Evolutionary conservation across 495 filamentous ascomycete species (phyloP).

Genomic region (Bacidia rubella): DNA sequence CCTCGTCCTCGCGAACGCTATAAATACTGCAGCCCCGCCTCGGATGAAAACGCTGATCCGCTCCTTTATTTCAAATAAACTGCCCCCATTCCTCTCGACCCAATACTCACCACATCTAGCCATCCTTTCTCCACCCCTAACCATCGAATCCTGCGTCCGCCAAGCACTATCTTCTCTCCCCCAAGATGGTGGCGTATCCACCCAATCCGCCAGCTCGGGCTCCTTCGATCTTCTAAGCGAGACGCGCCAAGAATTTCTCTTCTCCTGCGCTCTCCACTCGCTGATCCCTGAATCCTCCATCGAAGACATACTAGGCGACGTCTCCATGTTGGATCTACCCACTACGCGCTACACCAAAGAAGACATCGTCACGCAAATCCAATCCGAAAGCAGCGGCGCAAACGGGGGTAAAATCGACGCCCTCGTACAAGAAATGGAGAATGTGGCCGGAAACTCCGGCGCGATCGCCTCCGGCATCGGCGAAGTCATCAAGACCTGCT

Average conservation of each 20-base stretch:
- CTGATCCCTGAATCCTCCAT: conserved; percentile 68
- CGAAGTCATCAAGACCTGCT: conserved; percentile 71
- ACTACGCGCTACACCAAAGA: conserved; percentile 66
- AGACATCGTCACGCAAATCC: conserved; percentile 58
- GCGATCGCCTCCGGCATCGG: conserved; percentile 72
- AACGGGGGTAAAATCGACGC: conserved; percentile 55
- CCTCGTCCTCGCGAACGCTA: conserved; percentile 74
- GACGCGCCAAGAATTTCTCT: conserved; percentile 82
- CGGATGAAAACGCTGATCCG: conserved; percentile 66
- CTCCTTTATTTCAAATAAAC: conserved; percentile 86
- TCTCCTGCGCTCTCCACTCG: conserved; percentile 75
- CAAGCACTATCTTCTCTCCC: conserved; percentile 40
- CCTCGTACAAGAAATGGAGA: conserved; percentile 67
- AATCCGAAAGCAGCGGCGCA: conserved; percentile 36
- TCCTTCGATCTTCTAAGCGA: conserved; percentile 75
- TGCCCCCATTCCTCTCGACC: conserved; percentile 60
- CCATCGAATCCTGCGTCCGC: conserved; percentile 65
- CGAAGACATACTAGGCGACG: conserved; percentile 68
- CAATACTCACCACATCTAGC: conserved; percentile 33
- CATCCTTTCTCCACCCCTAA: conserved; percentile 49
- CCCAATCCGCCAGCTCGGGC: conserved; percentile 67
- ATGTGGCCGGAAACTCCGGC: conserved; percentile 90
- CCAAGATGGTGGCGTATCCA: conserved; percentile 40
- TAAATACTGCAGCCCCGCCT: conserved; percentile 61
- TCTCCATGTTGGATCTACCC: conserved; percentile 70